phyloP scores from a whole-genome alignment of 768 basidiomycete genomes.

The Phanerochaete carnosa region DNA sequence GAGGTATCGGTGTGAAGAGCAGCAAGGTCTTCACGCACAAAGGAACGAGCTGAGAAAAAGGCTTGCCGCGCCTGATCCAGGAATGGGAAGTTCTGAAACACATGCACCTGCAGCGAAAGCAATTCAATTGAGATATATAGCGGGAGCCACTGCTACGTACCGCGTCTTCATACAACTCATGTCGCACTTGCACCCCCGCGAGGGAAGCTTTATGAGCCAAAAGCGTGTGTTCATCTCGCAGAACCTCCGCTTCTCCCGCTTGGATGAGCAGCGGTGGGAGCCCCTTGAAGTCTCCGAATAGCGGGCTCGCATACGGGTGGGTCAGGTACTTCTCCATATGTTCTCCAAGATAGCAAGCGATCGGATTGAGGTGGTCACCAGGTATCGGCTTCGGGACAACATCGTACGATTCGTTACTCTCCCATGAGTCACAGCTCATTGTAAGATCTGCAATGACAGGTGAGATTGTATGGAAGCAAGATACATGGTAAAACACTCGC shows the following conservation, averaged over 20 bases:
- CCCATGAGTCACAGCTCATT: conserved; percentile 98
- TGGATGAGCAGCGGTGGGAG: conserved; percentile 91
- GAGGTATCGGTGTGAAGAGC: conserved; percentile 39
- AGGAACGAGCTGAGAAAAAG: conserved; percentile 67
- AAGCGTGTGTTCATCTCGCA: conserved; percentile 91
- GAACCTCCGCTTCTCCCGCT: conserved; percentile 89
- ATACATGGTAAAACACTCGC: conserved; percentile 40
- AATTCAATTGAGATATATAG: background rate
- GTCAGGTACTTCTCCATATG: conserved; percentile 79
- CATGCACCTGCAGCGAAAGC: conserved; percentile 60
- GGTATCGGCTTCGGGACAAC: conserved; percentile 69
- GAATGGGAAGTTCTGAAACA: conserved; percentile 89
- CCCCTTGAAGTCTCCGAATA: conserved; percentile 86
- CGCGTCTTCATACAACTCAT: conserved; percentile 90
- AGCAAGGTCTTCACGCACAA: conserved; percentile 58
- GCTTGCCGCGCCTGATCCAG: conserved; percentile 61
- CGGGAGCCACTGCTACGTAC: conserved; percentile 41
- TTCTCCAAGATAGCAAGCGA: conserved; percentile 90
- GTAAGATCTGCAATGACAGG: conserved; percentile 63
- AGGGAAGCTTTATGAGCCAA: conserved; percentile 90
- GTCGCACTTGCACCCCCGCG: conserved; percentile 80
- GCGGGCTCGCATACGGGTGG: conserved; percentile 92
- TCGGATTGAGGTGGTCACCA: conserved; percentile 88
- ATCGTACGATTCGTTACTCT: conserved; percentile 85
- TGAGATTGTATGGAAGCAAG: conserved; percentile 10